A percentile compares a stretch with the other conserved stretches of the same genome.
Evolutionary conservation across 73 alveolate genomes (phyloP).

Genomic region (Paramecium sexaurelia): DNA sequence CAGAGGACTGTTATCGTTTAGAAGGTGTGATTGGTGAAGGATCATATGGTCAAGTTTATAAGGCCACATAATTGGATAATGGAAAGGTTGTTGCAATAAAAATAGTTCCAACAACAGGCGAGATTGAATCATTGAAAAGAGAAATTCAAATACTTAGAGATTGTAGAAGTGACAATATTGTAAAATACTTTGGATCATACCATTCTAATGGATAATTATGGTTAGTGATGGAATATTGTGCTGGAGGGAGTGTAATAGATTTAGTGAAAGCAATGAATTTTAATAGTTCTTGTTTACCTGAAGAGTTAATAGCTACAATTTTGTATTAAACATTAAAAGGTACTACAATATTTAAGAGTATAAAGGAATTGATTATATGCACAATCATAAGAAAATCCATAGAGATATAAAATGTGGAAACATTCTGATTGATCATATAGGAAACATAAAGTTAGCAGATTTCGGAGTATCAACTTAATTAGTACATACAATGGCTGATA

Average conservation of each 20-base stretch:
- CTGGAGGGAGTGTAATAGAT: constrained; percentile 94
- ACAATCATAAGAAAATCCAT: constrained; percentile 88
- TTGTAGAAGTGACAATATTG: constrained; percentile 91
- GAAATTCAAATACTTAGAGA: constrained; percentile 90
- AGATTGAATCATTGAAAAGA: constrained; percentile 62
- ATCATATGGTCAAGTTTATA: constrained; percentile 93
- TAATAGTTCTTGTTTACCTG: constrained; percentile 71
- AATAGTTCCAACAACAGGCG: constrained; percentile 78
- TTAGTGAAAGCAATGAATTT: constrained; percentile 84
- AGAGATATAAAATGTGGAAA: constrained; percentile 95
- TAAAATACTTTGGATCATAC: constrained; percentile 88
- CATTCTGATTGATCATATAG: constrained; percentile 83
- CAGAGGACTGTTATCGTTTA: constrained; percentile 78
- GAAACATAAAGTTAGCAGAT: constrained; percentile 88
- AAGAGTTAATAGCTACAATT: constrained; percentile 74
- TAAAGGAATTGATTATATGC: constrained; percentile 75
- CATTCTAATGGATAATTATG: constrained; percentile 91
- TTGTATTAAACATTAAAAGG: constrained; percentile 69
- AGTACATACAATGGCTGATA: constrained; percentile 74
- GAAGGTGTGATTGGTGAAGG: constrained; percentile 94
- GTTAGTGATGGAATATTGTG: constrained; percentile 96
- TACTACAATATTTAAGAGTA: neutral
- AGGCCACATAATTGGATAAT: constrained; percentile 86
- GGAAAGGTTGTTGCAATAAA: constrained; percentile 93
- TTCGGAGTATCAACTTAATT: constrained; percentile 86